phyloP scores from a whole-genome alignment of 768 basidiomycete species.

The Tubosaeta sp. region DNA sequence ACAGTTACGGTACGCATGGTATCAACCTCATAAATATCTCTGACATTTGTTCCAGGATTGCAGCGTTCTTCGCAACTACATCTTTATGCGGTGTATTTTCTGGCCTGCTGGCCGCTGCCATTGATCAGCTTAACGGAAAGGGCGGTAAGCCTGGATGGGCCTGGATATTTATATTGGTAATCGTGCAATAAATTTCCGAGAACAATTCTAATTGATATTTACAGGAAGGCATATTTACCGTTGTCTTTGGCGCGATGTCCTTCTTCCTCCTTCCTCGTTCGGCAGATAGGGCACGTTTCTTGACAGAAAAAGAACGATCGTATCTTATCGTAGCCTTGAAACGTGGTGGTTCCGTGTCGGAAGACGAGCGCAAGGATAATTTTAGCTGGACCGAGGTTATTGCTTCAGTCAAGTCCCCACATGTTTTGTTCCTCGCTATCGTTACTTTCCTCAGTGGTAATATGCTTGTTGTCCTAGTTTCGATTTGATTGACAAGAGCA shows the following conservation, averaged over 20 bases:
- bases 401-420: constrained; percentile 45
- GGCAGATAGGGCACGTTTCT: constrained; percentile 44
- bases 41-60: constrained; percentile 26
- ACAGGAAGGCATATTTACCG: constrained; percentile 60
- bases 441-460: constrained; percentile 51
- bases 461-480: constrained; percentile 6
- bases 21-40: background rate
- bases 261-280: constrained; percentile 48
- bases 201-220: background rate
- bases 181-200: background rate
- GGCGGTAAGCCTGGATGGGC: constrained; percentile 54
- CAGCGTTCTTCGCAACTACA: constrained; percentile 38
- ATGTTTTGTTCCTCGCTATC: constrained; percentile 49
- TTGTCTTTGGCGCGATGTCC: constrained; percentile 47
- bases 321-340: constrained; percentile 35
- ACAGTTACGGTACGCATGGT: constrained; percentile 15
- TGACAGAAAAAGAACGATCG: constrained; percentile 45
- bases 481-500: background rate
- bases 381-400: constrained; percentile 59
- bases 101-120: constrained; percentile 58
- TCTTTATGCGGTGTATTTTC: constrained; percentile 59
- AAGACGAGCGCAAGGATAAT: constrained; percentile 39
- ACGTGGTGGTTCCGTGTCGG: constrained; percentile 28
- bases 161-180: constrained; percentile 55
- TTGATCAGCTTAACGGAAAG: constrained; percentile 49